phyloP scores from a whole-genome alignment of 306 rosid genomes.

The Medicago arabica region DNA sequence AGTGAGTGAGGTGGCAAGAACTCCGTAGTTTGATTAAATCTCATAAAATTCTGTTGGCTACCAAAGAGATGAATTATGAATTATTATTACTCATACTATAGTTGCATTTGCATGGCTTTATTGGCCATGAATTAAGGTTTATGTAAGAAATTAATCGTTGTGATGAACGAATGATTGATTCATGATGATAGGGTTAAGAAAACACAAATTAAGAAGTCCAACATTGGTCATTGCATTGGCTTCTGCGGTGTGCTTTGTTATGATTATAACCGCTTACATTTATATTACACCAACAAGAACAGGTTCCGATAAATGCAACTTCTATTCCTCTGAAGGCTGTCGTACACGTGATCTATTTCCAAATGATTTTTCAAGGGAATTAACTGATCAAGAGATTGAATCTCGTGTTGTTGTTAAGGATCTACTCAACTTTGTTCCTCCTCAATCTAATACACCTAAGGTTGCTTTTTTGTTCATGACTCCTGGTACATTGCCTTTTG shows the following conservation, averaged over 20 bases:
- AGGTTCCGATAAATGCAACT: conserved; percentile 49
- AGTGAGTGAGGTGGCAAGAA: conserved; percentile 37
- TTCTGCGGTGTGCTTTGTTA: conserved; percentile 49
- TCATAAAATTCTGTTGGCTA: not conserved
- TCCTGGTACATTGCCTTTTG: conserved; percentile 81
- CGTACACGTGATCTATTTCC: conserved; percentile 25
- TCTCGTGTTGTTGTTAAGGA: conserved; percentile 69
- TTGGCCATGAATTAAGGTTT: not conserved
- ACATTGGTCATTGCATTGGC: conserved; percentile 54
- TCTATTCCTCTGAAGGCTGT: conserved; percentile 54
- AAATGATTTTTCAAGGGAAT: conserved; percentile 42
- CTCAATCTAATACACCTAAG: conserved; percentile 63
- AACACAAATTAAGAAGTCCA: conserved; percentile 54
- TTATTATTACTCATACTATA: not conserved
- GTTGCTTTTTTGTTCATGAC: conserved; percentile 91
- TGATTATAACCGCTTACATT: conserved; percentile 48
- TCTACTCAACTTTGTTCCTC: conserved; percentile 56
- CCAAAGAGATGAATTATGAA: not conserved
- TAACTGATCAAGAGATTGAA: conserved; percentile 69
- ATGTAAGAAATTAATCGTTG: not conserved
- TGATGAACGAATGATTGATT: not conserved
- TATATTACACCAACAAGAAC: conserved; percentile 46
- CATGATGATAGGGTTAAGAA: conserved; percentile 56
- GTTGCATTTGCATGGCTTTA: conserved; percentile 51
- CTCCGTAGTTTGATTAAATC: conserved; percentile 26